Conservation (phyloP, 2,329 filamentous ascomycete genomes). For the Neonectria magnoliae region DNA sequence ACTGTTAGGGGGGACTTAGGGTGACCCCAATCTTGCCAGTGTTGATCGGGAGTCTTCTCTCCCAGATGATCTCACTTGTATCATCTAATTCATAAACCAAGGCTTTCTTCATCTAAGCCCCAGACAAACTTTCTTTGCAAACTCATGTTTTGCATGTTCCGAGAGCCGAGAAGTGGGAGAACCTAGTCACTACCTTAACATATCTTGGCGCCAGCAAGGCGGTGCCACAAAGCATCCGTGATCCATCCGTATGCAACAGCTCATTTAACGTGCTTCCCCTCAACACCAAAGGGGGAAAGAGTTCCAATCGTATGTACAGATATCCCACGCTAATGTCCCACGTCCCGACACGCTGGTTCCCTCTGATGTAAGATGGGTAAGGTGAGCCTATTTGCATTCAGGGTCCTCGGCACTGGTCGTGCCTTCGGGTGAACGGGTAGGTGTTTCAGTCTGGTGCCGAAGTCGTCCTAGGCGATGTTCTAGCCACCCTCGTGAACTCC, state of each 20-base stretch:
- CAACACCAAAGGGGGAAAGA: conserved; percentile 10
- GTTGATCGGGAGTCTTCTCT: background rate
- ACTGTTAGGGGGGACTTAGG: background rate
- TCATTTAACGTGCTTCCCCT: conserved; percentile 7
- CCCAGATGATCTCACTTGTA: background rate
- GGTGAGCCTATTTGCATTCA: conserved; percentile 15
- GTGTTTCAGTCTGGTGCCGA: background rate
- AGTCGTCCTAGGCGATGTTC: background rate
- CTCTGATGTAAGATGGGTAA: conserved; percentile 7
- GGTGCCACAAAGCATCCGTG: conserved; percentile 20
- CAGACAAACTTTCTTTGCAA: background rate
- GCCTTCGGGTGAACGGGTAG: background rate
- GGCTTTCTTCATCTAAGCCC: background rate
- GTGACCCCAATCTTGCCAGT: background rate
- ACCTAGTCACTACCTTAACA: background rate
- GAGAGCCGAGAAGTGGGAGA: background rate
- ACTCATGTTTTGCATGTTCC: background rate
- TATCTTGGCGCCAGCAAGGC: conserved; percentile 2
- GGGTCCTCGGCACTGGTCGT: conserved; percentile 6
- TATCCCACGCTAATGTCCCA: conserved; percentile 11
- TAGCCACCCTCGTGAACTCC: too few species aligned
- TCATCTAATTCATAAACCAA: background rate
- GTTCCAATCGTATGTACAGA: background rate
- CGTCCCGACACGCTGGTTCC: conserved; percentile 16
- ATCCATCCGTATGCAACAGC: conserved; percentile 4